Evolutionary conservation across 2,329 filamentous ascomycete genomes (phyloP).

Genomic region (Fonsecaea pedrosoi): DNA sequence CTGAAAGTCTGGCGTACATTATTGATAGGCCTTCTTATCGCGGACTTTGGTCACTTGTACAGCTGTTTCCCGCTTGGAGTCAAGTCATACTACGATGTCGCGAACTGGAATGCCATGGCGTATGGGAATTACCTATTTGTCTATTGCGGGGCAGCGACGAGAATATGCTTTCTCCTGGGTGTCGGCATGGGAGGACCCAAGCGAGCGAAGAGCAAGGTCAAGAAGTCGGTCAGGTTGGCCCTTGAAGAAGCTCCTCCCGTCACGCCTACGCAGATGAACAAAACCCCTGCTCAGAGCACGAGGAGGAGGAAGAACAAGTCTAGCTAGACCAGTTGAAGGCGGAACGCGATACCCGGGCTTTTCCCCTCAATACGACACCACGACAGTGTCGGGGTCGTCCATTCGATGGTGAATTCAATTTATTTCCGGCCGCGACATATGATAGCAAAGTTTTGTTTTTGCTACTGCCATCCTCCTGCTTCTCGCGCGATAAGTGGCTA

Average conservation of each 20-base stretch:
- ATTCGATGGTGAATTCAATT: neutral
- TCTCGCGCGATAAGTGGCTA: neutral
- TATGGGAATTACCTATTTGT: conserved; percentile 74
- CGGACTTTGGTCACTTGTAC: conserved; percentile 78
- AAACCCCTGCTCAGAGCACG: conserved; percentile 35
- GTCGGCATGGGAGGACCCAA: conserved; percentile 52
- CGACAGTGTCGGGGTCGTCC: neutral
- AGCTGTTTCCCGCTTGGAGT: conserved; percentile 66
- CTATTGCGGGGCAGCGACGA: conserved; percentile 67
- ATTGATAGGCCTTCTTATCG: conserved; percentile 71
- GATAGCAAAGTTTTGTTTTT: neutral
- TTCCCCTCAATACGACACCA: neutral
- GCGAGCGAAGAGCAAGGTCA: conserved; percentile 29
- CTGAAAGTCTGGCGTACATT: conserved; percentile 73
- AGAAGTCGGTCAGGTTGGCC: conserved; percentile 28
- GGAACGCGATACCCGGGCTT: neutral
- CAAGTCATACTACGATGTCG: conserved; percentile 68
- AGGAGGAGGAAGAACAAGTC: conserved; percentile 34
- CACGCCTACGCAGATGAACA: conserved; percentile 33
- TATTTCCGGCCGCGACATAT: neutral
- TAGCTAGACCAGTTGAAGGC: neutral
- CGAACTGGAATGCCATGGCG: conserved; percentile 70
- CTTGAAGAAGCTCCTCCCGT: conserved; percentile 24
- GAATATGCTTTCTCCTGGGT: conserved; percentile 65
- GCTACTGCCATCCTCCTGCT: neutral